Conservation (phyloP, 139 green algal species). For the Pedinophyceae sp. region DNA sequence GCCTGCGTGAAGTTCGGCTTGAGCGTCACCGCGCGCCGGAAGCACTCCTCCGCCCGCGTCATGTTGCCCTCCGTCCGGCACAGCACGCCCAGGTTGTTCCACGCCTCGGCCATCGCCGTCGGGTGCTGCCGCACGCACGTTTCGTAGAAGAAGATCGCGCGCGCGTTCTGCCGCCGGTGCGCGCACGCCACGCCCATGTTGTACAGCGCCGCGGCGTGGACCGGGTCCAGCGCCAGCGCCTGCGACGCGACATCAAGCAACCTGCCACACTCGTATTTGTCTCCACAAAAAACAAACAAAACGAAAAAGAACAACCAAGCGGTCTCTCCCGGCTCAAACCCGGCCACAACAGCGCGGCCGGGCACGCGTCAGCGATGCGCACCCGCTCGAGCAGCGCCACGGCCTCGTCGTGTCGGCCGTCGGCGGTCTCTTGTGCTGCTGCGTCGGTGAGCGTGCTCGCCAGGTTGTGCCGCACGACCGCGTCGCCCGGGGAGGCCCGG, state of each 20-base stretch:
- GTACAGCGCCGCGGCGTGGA: slow-evolving; percentile 75
- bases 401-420: slow-evolving; percentile 17
- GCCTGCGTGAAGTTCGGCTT: slow-evolving; percentile 41
- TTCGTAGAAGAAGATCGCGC: slow-evolving; percentile 15
- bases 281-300: not conserved
- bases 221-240: slow-evolving; percentile 35
- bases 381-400: slow-evolving; percentile 42
- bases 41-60: slow-evolving; percentile 40
- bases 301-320: too few relatives aligned
- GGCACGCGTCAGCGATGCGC: not conserved
- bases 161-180: slow-evolving; percentile 28
- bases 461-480: slow-evolving; percentile 48
- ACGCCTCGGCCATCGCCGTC: slow-evolving; percentile 5
- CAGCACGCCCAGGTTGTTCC: slow-evolving; percentile 7
- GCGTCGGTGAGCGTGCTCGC: slow-evolving; percentile 67
- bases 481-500: slow-evolving; percentile 14
- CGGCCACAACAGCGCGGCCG: not conserved
- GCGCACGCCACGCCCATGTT: slow-evolving; percentile 76
- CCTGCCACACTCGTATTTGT: slow-evolving; percentile 29
- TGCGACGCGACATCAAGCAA: slow-evolving; percentile 19
- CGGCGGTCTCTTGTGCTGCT: slow-evolving; percentile 33
- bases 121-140: slow-evolving; percentile 1
- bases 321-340: not conserved
- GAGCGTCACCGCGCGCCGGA: slow-evolving; percentile 30
- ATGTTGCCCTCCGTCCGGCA: not conserved